phyloP scores from a whole-genome alignment of 192 early-diverging fungal species.

The Umbelopsis sp. region DNA sequence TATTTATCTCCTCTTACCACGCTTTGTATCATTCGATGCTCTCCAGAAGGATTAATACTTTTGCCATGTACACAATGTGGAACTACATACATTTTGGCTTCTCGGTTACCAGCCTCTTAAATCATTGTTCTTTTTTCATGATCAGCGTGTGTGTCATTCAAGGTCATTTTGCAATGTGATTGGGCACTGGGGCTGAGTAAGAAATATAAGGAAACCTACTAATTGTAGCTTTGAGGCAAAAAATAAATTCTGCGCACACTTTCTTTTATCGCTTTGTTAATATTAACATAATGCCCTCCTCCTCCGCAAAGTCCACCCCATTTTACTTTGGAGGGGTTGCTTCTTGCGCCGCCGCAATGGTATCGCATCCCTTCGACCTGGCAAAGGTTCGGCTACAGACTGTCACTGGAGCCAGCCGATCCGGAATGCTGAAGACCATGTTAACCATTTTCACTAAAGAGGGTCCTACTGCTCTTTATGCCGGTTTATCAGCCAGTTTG shows the following conservation, averaged over 20 bases:
- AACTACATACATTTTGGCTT: not conserved
- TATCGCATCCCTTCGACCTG: constrained; percentile 83
- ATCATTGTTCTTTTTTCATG: not conserved
- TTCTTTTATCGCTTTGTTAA: not conserved
- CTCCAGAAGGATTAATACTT: not conserved
- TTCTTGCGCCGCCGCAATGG: constrained; percentile 58
- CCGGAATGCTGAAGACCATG: constrained; percentile 73
- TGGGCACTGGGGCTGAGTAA: constrained; percentile 2
- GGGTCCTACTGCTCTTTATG: constrained; percentile 69
- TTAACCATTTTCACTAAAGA: constrained; percentile 68
- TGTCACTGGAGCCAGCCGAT: constrained; percentile 54
- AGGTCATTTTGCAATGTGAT: not conserved
- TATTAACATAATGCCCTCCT: constrained; percentile 1
- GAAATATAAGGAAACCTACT: not conserved
- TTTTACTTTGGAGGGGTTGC: constrained; percentile 50
- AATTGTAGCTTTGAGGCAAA: too few species aligned
- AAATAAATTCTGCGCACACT: too few species aligned
- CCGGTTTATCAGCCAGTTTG: constrained; percentile 71
- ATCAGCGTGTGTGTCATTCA: constrained; percentile 14
- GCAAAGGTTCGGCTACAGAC: constrained; percentile 94
- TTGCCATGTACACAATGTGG: not conserved
- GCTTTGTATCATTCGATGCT: not conserved
- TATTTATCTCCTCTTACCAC: not conserved
- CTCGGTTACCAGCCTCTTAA: too few species aligned
- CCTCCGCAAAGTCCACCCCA: constrained; percentile 5